Percentiles rank a stretch among this genome's conserved stretches.
Conservation (phyloP, 129 eudicot genomes). For the Saussurea involucrata region DNA sequence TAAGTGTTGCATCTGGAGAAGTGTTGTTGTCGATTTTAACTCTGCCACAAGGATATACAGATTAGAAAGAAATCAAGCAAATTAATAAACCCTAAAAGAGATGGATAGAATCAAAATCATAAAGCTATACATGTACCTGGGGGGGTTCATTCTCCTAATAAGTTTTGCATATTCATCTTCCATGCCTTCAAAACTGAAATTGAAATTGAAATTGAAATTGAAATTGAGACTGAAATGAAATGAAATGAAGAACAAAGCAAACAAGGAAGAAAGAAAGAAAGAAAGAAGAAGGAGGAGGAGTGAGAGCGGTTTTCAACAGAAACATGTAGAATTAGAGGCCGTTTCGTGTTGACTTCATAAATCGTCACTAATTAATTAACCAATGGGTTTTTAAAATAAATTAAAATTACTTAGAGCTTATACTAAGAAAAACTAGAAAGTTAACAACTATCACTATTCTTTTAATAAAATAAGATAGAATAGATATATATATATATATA, state of each 20-base stretch:
- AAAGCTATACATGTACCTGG: constrained; percentile 41
- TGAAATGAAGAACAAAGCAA: too few species aligned
- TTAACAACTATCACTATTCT: too few species aligned
- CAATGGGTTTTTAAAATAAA: too few species aligned
- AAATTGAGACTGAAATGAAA: background rate
- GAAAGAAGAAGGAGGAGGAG: background rate
- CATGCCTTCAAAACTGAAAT: constrained; percentile 29
- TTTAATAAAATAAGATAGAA: too few species aligned
- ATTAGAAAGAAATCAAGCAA: background rate
- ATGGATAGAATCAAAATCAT: background rate
- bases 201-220: background rate
- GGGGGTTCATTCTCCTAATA: constrained; percentile 87
- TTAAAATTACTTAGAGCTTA: too few species aligned
- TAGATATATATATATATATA: too few species aligned
- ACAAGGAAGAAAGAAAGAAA: too few species aligned
- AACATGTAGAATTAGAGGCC: background rate
- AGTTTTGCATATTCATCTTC: constrained; percentile 90
- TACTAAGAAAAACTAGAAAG: too few species aligned
- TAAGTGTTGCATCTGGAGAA: constrained; percentile 75
- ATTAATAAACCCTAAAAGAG: background rate
- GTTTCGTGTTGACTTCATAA: background rate
- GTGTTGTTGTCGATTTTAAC: constrained; percentile 75
- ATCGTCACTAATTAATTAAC: background rate
- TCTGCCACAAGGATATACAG: constrained; percentile 39
- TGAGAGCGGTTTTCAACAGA: background rate